Percentiles rank a stretch among this genome's conserved stretches.
phyloP scores from a whole-genome alignment of 768 basidiomycete species.

The Boletellus emodensis region DNA sequence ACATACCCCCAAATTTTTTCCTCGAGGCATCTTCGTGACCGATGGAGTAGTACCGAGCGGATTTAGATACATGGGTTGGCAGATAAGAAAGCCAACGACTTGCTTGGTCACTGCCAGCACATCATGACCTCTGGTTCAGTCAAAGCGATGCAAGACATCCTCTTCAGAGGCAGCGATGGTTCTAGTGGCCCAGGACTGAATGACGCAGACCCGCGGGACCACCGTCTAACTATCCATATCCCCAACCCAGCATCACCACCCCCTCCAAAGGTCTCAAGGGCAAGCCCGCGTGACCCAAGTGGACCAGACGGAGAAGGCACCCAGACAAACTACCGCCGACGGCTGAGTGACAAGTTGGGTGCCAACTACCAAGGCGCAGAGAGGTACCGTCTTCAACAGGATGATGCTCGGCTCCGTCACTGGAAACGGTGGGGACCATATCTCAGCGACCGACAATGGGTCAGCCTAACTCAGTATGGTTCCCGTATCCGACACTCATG shows the following conservation, averaged over 20 bases:
- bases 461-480: slow-evolving; percentile 33
- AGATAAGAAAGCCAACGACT: not conserved
- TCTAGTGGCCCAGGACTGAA: slow-evolving; percentile 14
- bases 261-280: slow-evolving; percentile 47
- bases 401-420: slow-evolving; percentile 73
- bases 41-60: not conserved
- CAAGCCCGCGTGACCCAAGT: slow-evolving; percentile 21
- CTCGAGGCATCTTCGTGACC: not conserved
- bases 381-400: slow-evolving; percentile 79
- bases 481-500: slow-evolving; percentile 8
- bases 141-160: slow-evolving; percentile 69
- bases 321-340: slow-evolving; percentile 52
- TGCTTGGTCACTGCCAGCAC: slow-evolving; percentile 1
- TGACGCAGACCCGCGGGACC: slow-evolving; percentile 29
- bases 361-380: slow-evolving; percentile 77
- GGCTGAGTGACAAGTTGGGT: slow-evolving; percentile 62
- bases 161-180: slow-evolving; percentile 50
- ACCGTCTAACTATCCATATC: slow-evolving; percentile 63
- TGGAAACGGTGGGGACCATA: slow-evolving; percentile 99
- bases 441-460: slow-evolving; percentile 97
- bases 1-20: slow-evolving; percentile 19
- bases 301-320: slow-evolving; percentile 10
- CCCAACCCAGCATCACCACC: slow-evolving; percentile 44
- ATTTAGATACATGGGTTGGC: slow-evolving; percentile 23
- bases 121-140: slow-evolving; percentile 43